A percentile compares a stretch with the other conserved stretches of the same genome.
phyloP scores from a whole-genome alignment of 2,329 filamentous ascomycete species.

The Chaetomiaceae sp. region DNA sequence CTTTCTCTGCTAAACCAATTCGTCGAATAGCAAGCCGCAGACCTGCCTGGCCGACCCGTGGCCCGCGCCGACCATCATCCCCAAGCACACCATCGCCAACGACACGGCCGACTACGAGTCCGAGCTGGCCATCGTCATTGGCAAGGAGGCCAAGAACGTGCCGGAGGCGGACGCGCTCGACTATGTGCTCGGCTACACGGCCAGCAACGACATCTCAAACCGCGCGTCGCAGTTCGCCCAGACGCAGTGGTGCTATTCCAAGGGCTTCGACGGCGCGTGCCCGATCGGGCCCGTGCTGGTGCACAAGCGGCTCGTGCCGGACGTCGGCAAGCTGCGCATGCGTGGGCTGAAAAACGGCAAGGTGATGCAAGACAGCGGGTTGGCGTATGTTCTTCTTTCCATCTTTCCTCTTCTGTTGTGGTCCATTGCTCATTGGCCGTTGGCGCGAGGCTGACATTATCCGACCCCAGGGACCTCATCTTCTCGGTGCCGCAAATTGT shows the following conservation, averaged over 20 bases:
- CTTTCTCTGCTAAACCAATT: not conserved
- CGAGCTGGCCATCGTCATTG: slow-evolving; percentile 52
- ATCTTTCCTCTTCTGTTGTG: not conserved
- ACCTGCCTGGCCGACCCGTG: slow-evolving; percentile 50
- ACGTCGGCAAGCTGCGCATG: slow-evolving; percentile 36
- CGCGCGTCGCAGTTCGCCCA: slow-evolving; percentile 49
- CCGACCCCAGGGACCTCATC: slow-evolving; percentile 48
- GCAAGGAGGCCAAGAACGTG: slow-evolving; percentile 46
- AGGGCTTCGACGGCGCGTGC: slow-evolving; percentile 52
- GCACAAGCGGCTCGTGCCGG: slow-evolving; percentile 35
- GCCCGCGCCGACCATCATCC: slow-evolving; percentile 44
- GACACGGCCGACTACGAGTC: slow-evolving; percentile 54
- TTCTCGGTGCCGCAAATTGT: slow-evolving; percentile 43
- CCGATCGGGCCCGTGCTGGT: slow-evolving; percentile 49
- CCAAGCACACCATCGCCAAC: slow-evolving; percentile 45
- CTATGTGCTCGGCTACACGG: slow-evolving; percentile 55
- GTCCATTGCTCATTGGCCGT: too few relatives aligned
- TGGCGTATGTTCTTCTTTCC: slow-evolving; percentile 21
- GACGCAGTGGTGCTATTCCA: slow-evolving; percentile 52
- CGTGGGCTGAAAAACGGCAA: slow-evolving; percentile 44
- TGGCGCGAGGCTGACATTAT: too few relatives aligned
- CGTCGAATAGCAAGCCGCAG: slow-evolving; percentile 41
- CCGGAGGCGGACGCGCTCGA: slow-evolving; percentile 49
- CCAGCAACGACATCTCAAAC: slow-evolving; percentile 56
- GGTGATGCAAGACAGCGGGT: slow-evolving; percentile 39